Base-by-base conservation (phyloP, 176 grass and related monocot genomes). In the Eragrostis curvula region DNA sequence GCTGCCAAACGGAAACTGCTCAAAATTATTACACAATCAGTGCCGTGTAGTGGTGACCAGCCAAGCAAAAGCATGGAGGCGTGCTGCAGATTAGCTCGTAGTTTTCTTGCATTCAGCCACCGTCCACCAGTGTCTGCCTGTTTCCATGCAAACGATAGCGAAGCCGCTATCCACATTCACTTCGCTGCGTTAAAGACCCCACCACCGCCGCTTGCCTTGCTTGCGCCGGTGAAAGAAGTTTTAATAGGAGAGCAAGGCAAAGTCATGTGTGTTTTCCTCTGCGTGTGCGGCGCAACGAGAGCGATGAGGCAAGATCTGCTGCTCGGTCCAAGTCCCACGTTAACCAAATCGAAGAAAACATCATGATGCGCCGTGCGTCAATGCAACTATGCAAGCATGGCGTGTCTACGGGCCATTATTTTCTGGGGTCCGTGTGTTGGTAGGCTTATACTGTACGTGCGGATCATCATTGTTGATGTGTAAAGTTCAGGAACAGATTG, bases 341-440 rank as follows among this genome's bases (percentile, higher is more conserved):
- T 66, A 71, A 42, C 53, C 71, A 59, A 48, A 71, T 89, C 78
- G 71, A 85, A 85, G 41, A n/a, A 41, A 83, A 4, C 63, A 77
- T 28, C 21, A 80, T 56, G 43, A 74, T 39, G 8, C 63, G 12
- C 15, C 62, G 27, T 9, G 32, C 2, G 15, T 18, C 30, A 9
- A 66, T 20, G 62, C 62, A 6, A 39, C 30, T 4, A 66, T 20
- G 62, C 62, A 6, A 39, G 62, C 62, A 39, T 67, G 61, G 29
- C 7, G 28, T 53, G 27, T 24, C 46, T 40, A 10, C 17, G 65
- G 3, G 65, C 20, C 40, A n/a, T 68, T 68, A 68, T 12, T 30
- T 21, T 14, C 9, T 10, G 3, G 41, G 52, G 41, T 32, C 25
- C 58, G 1, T 7, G 49, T 36, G 28, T 55, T 53, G 28, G 10